Evolutionary conservation across 139 green algal species (phyloP), one percentile per base, ranked within the genome.

Genomic region (Monoraphidium neglectum): DNA sequence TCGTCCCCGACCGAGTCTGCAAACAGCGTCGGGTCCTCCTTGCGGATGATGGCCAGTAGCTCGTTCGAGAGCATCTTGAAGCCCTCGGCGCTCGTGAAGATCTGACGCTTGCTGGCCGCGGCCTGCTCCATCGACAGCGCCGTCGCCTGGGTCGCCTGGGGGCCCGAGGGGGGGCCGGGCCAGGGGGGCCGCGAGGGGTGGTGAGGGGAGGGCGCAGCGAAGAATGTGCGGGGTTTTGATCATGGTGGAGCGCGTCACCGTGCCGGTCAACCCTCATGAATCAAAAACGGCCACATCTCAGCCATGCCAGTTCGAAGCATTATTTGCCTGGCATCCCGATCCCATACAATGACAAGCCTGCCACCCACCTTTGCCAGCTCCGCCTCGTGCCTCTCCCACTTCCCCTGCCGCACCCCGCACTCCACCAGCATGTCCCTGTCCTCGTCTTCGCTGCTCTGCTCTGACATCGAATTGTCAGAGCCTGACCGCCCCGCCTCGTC

Each of bases 1-100:
- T 92, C 84, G 59, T 91, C 84, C 2, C 77, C 82, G 2, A 78
- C 74, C 8, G 79, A 80, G 54, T 91, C 85, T 37, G 75, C 72
- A 73, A 64, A 65, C 30, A 79, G 53, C 53, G 70, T 10, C 51
- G 49, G 71, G 40, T 74, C 61, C 68, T 84, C 74, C 8, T 69
- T 28, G 67, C 51, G 71, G 33, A 90, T 81, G 64, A 92, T 85
- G 74, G 77, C 83, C 49, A 86, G 76, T 71, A 95, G 88, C 84
- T 93, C 89, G 30, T 82, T 87, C 32, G 70, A 83, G 63, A 92
- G 81, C 77, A 91, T 86, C 30, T 79, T 46, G 78, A 92, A 93
- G 0, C 78, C 83, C 59, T 88, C 81, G 30, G 66, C 63, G 16
- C 67, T 76, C 60, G 79, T 79, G 72, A 91, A 91, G 72, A 91